phyloP scores from a whole-genome alignment of 495 filamentous ascomycete species.

The Terfezia boudieri region DNA sequence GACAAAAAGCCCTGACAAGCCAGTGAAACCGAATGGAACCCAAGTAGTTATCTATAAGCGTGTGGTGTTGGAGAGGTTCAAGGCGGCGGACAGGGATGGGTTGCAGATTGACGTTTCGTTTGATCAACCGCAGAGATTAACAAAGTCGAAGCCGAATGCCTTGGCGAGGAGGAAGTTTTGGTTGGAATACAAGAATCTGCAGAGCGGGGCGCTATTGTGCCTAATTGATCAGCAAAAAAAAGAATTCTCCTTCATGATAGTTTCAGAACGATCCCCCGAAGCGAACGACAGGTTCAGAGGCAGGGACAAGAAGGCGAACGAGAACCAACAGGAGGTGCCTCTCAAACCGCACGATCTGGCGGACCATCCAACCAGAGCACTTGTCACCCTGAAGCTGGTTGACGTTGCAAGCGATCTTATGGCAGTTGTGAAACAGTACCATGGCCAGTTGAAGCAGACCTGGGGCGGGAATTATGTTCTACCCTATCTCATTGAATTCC shows the following conservation, averaged over 20 bases:
- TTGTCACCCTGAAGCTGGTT: constrained; percentile 10
- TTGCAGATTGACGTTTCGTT: constrained; percentile 20
- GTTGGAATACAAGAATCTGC: constrained; percentile 37
- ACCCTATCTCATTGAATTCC: constrained; percentile 39
- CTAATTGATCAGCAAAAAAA: constrained; percentile 26
- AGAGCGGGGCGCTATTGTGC: constrained; percentile 36
- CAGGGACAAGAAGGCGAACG: background rate
- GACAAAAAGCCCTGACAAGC: constrained; percentile 8
- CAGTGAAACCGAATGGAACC: constrained; percentile 7
- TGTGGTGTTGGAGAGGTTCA: constrained; percentile 22
- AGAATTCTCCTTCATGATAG: constrained; percentile 30
- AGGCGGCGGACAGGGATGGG: background rate
- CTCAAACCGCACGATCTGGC: constrained; percentile 8
- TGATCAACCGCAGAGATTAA: constrained; percentile 28
- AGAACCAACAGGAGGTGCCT: background rate
- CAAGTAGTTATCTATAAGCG: constrained; percentile 24
- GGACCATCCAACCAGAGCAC: constrained; percentile 16
- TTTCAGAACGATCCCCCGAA: constrained; percentile 20
- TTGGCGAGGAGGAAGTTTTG: constrained; percentile 28
- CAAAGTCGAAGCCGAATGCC: background rate
- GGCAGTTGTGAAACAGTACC: background rate
- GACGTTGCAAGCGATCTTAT: constrained; percentile 1
- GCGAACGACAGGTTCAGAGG: background rate
- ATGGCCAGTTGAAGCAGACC: constrained; percentile 14
- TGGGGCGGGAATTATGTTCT: constrained; percentile 12